A percentile compares a stretch with the other conserved stretches of the same genome.
Evolutionary conservation across 352 stramenopile genomes (phyloP).

Genomic region (Peronospora destructor): DNA sequence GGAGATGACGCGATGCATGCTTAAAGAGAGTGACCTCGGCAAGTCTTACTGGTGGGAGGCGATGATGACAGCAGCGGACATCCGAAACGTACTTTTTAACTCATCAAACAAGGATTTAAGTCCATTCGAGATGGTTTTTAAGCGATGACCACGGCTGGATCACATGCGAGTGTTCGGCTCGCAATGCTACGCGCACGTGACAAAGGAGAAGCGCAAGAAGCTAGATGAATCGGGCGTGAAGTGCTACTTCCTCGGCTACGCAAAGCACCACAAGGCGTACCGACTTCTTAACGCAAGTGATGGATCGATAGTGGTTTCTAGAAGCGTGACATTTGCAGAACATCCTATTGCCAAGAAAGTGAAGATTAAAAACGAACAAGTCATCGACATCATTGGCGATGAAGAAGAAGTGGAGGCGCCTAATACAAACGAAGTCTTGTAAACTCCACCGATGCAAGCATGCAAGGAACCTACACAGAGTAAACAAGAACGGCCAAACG

Average conservation of each 20-base stretch:
- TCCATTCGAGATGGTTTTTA: not conserved
- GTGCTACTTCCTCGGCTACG: not conserved
- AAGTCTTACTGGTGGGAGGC: not conserved
- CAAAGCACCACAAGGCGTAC: no score
- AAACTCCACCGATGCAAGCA: no score
- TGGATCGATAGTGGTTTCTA: not conserved
- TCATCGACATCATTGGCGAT: no score
- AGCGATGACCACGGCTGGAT: not conserved
- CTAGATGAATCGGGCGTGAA: not conserved
- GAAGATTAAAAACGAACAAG: not conserved
- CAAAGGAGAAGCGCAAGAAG: not conserved
- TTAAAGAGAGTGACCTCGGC: no score
- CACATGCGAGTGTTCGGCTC: not conserved
- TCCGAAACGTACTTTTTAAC: no score
- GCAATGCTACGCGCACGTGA: not conserved
- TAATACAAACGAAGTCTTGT: no score
- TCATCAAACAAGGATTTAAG: no score
- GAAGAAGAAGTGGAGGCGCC: no score
- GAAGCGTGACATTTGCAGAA: not conserved
- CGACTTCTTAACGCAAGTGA: not conserved
- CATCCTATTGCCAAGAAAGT: not conserved
- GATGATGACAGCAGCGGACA: no score
- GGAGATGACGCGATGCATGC: not conserved
- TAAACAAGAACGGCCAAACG: no score
- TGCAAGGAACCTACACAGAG: no score